Evolutionary conservation across 768 basidiomycete genomes (phyloP).

Genomic region (Stropharia rugosoannulata): DNA sequence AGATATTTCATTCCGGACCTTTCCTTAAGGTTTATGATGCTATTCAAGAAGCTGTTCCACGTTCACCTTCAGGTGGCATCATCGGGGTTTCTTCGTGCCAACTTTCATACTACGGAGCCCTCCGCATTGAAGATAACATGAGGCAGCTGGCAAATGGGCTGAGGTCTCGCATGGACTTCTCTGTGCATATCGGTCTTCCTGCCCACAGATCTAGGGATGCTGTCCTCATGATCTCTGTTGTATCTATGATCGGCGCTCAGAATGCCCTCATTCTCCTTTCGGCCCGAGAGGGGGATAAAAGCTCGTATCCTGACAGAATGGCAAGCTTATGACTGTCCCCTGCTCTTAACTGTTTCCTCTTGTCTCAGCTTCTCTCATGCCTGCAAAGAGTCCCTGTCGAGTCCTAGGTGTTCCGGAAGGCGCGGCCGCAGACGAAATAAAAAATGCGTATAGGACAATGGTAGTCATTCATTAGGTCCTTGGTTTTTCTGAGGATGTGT

Average conservation of each 20-base stretch:
- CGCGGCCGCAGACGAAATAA: conserved; percentile 52
- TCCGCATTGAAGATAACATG: conserved; percentile 15
- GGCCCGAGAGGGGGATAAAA: conserved; percentile 19
- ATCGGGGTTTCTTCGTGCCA: conserved; percentile 6
- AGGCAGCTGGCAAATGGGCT: conserved; percentile 13
- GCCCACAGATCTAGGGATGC: conserved; percentile 12
- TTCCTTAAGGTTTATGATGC: neutral
- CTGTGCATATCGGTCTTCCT: conserved; percentile 11
- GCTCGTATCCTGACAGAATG: conserved; percentile 11
- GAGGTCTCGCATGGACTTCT: conserved; percentile 13
- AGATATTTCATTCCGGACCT: conserved; percentile 4
- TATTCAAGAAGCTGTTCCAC: neutral
- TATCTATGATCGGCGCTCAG: conserved; percentile 8
- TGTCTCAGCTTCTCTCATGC: conserved; percentile 23
- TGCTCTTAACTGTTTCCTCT: conserved; percentile 12
- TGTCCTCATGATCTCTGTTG: conserved; percentile 17
- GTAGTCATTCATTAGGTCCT: conserved; percentile 33
- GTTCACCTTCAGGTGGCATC: neutral
- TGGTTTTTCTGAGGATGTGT: conserved; percentile 21
- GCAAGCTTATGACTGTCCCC: conserved; percentile 15
- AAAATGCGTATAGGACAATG: conserved; percentile 60
- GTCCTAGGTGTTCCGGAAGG: conserved; percentile 45
- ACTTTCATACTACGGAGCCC: conserved; percentile 5
- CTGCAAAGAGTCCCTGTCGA: conserved; percentile 38
- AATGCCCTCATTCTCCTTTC: conserved; percentile 5